Evolutionary conservation across 352 stramenopile species (phyloP).

Genomic region (Globisporangium yorkense): DNA sequence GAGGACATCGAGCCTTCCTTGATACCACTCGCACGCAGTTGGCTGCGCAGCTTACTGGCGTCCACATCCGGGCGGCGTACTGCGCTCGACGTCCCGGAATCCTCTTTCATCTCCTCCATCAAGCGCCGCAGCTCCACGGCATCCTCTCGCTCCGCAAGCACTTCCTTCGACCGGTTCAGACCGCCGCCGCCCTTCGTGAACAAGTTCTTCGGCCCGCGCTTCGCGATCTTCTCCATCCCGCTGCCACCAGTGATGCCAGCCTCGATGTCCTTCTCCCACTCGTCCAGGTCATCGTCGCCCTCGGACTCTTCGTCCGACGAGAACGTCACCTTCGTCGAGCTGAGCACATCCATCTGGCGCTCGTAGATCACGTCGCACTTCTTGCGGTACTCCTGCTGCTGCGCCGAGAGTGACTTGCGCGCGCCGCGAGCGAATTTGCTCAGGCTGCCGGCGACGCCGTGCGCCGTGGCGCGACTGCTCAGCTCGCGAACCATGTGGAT

Average conservation of each 20-base stretch:
- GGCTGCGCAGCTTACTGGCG: conserved; percentile 46
- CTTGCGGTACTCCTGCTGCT: conserved; percentile 82
- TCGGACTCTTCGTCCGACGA: conserved; percentile 74
- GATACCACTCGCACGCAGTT: conserved; percentile 72
- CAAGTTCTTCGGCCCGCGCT: conserved; percentile 66
- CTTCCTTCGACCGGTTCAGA: conserved; percentile 71
- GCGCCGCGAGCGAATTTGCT: conserved; percentile 78
- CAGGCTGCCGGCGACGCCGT: conserved; percentile 63
- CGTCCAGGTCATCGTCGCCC: conserved; percentile 64
- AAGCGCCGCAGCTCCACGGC: conserved; percentile 69
- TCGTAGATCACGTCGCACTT: conserved; percentile 85
- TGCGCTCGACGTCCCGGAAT: conserved; percentile 21
- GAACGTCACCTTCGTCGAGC: conserved; percentile 47
- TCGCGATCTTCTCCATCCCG: conserved; percentile 44
- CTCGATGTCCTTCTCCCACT: conserved; percentile 71
- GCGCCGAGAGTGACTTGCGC: conserved; percentile 71
- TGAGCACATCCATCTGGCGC: conserved; percentile 79
- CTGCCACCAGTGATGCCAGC: conserved; percentile 65
- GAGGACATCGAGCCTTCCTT: conserved; percentile 30
- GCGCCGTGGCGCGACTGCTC: conserved; percentile 64
- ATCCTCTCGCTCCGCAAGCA: conserved; percentile 69
- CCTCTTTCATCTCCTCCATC: conserved; percentile 82
- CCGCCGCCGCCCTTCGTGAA: conserved; percentile 70
- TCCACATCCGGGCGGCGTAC: conserved; percentile 62
- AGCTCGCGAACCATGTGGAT: conserved; percentile 79